These are phyloP conservation scores for Linum usitatissimum DNA, from an alignment of 345 rosid genomes.

Conservation along the genomic window DNA sequence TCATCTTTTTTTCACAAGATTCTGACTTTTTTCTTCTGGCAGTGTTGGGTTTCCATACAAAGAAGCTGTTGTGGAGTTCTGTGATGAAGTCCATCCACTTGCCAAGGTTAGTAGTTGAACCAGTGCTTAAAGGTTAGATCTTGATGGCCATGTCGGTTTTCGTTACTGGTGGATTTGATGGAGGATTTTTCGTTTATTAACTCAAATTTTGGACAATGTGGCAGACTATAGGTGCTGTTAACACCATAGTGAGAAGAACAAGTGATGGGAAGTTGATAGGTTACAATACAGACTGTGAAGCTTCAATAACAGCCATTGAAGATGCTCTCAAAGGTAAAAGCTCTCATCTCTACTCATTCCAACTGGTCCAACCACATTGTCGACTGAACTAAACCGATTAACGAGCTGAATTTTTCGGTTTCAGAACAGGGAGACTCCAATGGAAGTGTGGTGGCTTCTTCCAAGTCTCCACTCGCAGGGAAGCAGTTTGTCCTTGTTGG, in stretches of 20 bases:
- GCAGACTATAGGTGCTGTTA: constrained; percentile 43
- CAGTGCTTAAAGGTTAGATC: neutral
- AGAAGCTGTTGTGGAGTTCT: constrained; percentile 34
- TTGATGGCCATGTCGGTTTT: too few relatives aligned
- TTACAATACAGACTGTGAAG: constrained; percentile 44
- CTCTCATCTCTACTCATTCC: too few relatives aligned
- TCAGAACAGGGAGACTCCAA: constrained; percentile 19
- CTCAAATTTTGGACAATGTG: neutral
- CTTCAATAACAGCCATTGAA: constrained; percentile 39
- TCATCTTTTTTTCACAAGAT: neutral
- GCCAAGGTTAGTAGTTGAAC: constrained; percentile 26
- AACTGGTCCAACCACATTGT: too few relatives aligned
- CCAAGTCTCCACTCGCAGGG: constrained; percentile 27
- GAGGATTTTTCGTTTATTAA: too few relatives aligned
- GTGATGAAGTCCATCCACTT: constrained; percentile 42
- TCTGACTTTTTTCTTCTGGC: neutral
- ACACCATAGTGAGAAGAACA: constrained; percentile 41
- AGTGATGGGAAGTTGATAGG: constrained; percentile 42
- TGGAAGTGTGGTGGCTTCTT: constrained; percentile 6
- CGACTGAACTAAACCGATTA: too few relatives aligned
- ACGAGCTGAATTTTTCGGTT: neutral
- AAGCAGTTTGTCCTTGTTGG: constrained; percentile 47
- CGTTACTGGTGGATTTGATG: too few relatives aligned
- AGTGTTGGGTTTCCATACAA: constrained; percentile 51
- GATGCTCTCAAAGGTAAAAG: constrained; percentile 44